Evolutionary conservation across 2,329 filamentous ascomycete genomes (phyloP), one percentile per base, ranked within the genome.

Genomic region (Gliomastix tumulicola): DNA sequence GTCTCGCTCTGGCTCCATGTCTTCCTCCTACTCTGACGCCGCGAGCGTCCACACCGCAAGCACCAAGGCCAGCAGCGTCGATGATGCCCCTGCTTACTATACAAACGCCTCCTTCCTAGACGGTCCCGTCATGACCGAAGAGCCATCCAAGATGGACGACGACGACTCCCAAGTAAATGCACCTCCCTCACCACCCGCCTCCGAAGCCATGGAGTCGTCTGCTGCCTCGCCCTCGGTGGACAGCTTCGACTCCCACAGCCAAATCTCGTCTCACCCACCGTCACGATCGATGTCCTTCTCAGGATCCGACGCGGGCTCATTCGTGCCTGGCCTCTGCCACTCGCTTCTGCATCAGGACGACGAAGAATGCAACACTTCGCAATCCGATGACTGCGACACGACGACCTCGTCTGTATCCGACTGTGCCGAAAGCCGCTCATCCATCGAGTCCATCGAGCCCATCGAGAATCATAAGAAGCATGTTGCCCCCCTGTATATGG

Each of bases 211-310:
- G 42, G 66, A 70, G 21, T 65, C 64, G 13, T 61, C 59, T 12
- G 58, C 51, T 30, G 52, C 59, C 6, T 63, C 62, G 4, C 7
- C 17, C 25, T 57, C 60, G 6, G 53, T 49, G 13, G 59, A 62
- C 21, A 42, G 34, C 21, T 12, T 49, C 19, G 51, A 54, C n/a
- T 54, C 49, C 13, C 50, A 21, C 44, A 42, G 55, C 35, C 41
- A 61, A n/a, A n/a, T 44, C 38, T 53, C 48, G 38, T 62, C 48
- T 52, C 59, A 51, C 34, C 65, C 66, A 2, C 64, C 67, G 6
- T 62, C 67, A 8, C 65, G 70, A 37, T 67, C 66, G 12, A 56
- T 70, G 37, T 76, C 72, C 3, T 73, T 72, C 45, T 74, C 70
- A 2, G 69, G 67, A 35, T 69, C 64, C 1, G 71, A 73, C 42